phyloP scores from a whole-genome alignment of 495 filamentous ascomycete species.

The Aspergillus asperescens region DNA sequence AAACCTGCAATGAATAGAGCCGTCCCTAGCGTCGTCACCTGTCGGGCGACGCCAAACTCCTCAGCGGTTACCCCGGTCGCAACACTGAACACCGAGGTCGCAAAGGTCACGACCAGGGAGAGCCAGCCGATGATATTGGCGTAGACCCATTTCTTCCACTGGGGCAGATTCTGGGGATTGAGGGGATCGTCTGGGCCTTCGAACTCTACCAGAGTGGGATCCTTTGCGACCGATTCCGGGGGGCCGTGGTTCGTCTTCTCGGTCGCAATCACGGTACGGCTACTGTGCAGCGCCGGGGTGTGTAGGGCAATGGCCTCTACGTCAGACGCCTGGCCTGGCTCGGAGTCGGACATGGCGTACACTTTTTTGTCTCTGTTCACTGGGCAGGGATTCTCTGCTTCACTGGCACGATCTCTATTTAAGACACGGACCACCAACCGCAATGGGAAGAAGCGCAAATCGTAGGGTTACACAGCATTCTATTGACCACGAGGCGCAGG shows the following conservation, averaged over 20 bases:
- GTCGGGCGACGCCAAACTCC: slow-evolving; percentile 37
- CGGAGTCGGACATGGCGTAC: neutral
- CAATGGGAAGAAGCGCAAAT: no score
- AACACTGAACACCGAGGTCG: slow-evolving; percentile 44
- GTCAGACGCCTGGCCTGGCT: neutral
- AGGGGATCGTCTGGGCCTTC: neutral
- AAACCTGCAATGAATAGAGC: slow-evolving; percentile 29
- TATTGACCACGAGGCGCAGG: no score
- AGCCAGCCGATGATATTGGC: neutral
- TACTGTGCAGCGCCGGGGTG: neutral
- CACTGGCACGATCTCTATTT: no score
- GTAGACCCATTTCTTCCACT: neutral
- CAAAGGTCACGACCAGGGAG: slow-evolving; percentile 36
- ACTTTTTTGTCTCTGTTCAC: no score
- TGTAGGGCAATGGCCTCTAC: neutral
- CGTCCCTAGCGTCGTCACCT: slow-evolving; percentile 44
- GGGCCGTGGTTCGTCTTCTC: neutral
- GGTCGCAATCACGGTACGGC: neutral
- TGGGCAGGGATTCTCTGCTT: no score
- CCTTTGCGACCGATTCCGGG: neutral
- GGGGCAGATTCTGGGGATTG: slow-evolving; percentile 1
- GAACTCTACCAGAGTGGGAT: slow-evolving; percentile 3
- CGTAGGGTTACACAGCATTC: no score
- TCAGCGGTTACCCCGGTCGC: slow-evolving; percentile 21
- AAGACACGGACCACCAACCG: no score